A percentile compares a stretch with the other conserved stretches of the same genome.
Evolutionary conservation across 495 filamentous ascomycete genomes (phyloP).

Genomic region (Penicillium mononematosum): DNA sequence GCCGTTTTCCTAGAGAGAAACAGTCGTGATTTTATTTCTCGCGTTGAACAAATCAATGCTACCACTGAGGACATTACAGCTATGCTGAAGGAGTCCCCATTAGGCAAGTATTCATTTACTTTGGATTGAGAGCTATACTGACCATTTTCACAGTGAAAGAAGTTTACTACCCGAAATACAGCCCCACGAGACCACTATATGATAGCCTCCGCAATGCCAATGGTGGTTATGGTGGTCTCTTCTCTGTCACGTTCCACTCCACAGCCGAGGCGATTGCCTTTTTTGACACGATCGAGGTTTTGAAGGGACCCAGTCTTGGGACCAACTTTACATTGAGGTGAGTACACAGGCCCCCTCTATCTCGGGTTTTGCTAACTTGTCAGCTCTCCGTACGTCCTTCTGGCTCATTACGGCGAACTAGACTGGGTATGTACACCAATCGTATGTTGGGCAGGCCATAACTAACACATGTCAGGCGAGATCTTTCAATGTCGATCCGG

Average conservation of each 20-base stretch:
- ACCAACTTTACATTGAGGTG: slow-evolving; percentile 91
- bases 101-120: slow-evolving; percentile 37
- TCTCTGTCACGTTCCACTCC: slow-evolving; percentile 76
- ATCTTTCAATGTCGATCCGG: slow-evolving; percentile 71
- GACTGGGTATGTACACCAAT: slow-evolving; percentile 65
- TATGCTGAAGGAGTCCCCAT: slow-evolving; percentile 56
- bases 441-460: not conserved
- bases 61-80: slow-evolving; percentile 84
- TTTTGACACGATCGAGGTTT: slow-evolving; percentile 80
- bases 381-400: slow-evolving; percentile 81
- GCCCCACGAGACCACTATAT: slow-evolving; percentile 65
- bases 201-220: slow-evolving; percentile 70
- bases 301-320: slow-evolving; percentile 91
- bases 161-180: slow-evolving; percentile 84
- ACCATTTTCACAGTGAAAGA: slow-evolving; percentile 58
- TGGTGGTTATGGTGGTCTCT: slow-evolving; percentile 87
- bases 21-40: slow-evolving; percentile 82
- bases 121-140: not conserved
- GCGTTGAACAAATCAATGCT: slow-evolving; percentile 79
- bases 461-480: slow-evolving; percentile 52
- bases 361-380: slow-evolving; percentile 2
- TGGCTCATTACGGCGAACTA: slow-evolving; percentile 90
- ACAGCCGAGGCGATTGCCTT: slow-evolving; percentile 73
- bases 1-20: slow-evolving; percentile 93
- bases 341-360: slow-evolving; percentile 5